Evolutionary conservation across 2,329 filamentous ascomycete species (phyloP), one percentile per base, ranked within the genome.

Genomic region (Colletotrichum eremochloae): DNA sequence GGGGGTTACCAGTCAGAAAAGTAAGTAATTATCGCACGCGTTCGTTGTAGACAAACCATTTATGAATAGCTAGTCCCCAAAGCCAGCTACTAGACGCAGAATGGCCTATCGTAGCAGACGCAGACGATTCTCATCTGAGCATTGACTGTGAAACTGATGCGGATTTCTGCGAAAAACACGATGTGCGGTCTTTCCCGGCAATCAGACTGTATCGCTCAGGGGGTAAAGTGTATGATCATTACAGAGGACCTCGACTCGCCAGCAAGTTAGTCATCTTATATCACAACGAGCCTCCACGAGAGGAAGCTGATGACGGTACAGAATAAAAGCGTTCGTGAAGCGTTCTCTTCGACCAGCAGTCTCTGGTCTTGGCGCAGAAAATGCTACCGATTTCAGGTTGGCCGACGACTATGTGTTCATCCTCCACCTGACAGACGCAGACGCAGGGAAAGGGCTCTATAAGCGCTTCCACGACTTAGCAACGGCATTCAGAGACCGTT

Each of bases 141-240:
- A 75, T 87, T 42, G 81, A 87, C 76, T 87, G 86, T 74, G 75
- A 77, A 3, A 67, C 73, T 1, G 76, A 80, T 11, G 36, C 74
- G 1, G 72, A 78, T 5, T 72, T 86, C n/a, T 88, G 86, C 75
- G 74, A 79, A 55, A 80, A 84, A 48, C 78, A 81, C 48, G 79
- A 80, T 20, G 78, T 88, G 36, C 78, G 79, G 15, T 85, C 85
- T 1, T 86, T 84, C 69, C 86, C 86, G 1, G 79, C 85, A 3
- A 81, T 88, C 38, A 81, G 86, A 0, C 79, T 84, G 6, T 85
- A 84, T 71, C 80, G 80, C 44, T 76, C 77, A 2, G 77, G 80
- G 29, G 79, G 80, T 1, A 71, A 75, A 40, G n/a, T 40, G 5
- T 78, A 78, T 56, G 78, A 76, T 6, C 76, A 84, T 57, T 87